These are phyloP conservation scores for Peronospora farinosa DNA, from an alignment of 352 stramenopile species.

Conservation along the genomic window DNA sequence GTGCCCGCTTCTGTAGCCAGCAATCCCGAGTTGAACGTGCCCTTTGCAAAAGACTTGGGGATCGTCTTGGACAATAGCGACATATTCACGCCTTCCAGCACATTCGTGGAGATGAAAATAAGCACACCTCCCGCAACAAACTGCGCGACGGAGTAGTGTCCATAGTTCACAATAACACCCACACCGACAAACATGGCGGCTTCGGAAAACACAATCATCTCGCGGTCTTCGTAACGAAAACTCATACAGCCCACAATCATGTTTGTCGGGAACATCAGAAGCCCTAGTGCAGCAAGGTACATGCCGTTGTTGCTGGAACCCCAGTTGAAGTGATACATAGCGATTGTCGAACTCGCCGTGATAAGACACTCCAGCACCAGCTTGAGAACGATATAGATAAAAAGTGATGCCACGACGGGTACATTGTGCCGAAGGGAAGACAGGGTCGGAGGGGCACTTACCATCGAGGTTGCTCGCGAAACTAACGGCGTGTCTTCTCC, in stretches of 20 bases:
- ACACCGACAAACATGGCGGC: slow-evolving; percentile 86
- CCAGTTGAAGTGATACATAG: slow-evolving; percentile 90
- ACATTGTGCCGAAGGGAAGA: slow-evolving; percentile 70
- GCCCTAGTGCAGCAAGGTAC: slow-evolving; percentile 82
- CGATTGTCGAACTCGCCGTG: slow-evolving; percentile 74
- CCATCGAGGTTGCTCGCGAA: slow-evolving; percentile 16
- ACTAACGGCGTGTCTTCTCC: slow-evolving; percentile 42
- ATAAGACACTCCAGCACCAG: slow-evolving; percentile 87
- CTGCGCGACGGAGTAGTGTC: slow-evolving; percentile 75
- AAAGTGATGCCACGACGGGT: slow-evolving; percentile 63
- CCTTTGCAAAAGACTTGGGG: slow-evolving; percentile 86
- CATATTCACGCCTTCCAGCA: slow-evolving; percentile 92
- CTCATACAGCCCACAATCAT: slow-evolving; percentile 85
- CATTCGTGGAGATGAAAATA: slow-evolving; percentile 91
- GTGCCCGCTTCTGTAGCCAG: slow-evolving; percentile 91
- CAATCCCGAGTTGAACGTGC: slow-evolving; percentile 92
- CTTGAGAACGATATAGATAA: slow-evolving; percentile 91
- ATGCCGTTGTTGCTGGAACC: slow-evolving; percentile 73
- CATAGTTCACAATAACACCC: slow-evolving; percentile 83
- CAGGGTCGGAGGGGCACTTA: slow-evolving; percentile 24
- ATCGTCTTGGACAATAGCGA: slow-evolving; percentile 92
- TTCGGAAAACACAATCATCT: slow-evolving; percentile 87
- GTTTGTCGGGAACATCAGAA: slow-evolving; percentile 92
- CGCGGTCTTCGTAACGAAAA: slow-evolving; percentile 86
- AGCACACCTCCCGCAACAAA: slow-evolving; percentile 86